Base-by-base conservation (phyloP, 2,329 filamentous ascomycete genomes). In the Waltergamsia citrina region DNA sequence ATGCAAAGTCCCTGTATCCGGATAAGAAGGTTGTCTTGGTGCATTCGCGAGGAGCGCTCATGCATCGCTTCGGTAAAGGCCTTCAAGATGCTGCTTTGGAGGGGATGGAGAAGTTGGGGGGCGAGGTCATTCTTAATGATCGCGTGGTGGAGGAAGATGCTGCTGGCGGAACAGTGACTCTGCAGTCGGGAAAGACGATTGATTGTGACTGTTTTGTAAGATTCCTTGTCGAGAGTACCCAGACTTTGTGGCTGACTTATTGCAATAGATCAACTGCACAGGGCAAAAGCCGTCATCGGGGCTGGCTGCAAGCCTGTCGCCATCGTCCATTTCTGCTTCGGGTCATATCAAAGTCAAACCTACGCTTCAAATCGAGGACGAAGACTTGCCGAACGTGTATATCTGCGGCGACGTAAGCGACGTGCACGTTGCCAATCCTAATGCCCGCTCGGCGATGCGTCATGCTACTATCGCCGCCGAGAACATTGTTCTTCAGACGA, bases 341-440 rank as follows among this genome's bases (percentile, higher is more conserved):
- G 68, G 67, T 2, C 63, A 68, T 37, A 66, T 79, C 42, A 56
- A 57, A 1, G 69, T 81, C 17, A 63, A 65, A 32, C 59, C 66
- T 0, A 76, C 69, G 0, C 57, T 82, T 21, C 76, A 81, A 40
- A 56, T 82, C 11, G 46, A 52, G 7, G 67, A 72, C 42, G 51
- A 60, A 3, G 38, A 41, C 0, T 56, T 67, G 7, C 58, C 63
- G 2, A 65, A 74, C 39, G 59, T 81, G 3, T 82, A 76, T 43
- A 71, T 69, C 2, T 67, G 74, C n/a, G 78, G 78, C 14, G 78
- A 82, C 41, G 71, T 83, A 5, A 67, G 74, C 4, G 69, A 71
- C 18, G 65, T 64, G 2, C 39, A 51, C 9, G 60, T 62, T 1
- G 57, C 58, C 0, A 52, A 57, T 23, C 67, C 67, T 6, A 78